phyloP scores from a whole-genome alignment of 148 eudicot genomes.

The Persicaria maculosa region DNA sequence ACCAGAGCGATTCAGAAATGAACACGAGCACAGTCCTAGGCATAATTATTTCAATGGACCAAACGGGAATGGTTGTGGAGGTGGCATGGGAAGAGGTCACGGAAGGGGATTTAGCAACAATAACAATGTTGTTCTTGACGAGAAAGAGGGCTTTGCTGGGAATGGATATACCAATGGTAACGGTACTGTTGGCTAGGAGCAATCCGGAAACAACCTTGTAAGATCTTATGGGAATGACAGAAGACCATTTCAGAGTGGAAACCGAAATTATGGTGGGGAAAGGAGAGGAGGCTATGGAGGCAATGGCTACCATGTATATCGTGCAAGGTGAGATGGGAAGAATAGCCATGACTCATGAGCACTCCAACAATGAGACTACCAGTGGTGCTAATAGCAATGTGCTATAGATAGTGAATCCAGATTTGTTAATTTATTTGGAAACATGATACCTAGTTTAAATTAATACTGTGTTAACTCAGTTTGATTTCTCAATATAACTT shows the following conservation, averaged over 20 bases:
- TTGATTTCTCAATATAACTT: no score
- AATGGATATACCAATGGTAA: neutral
- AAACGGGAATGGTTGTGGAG: constrained; percentile 5
- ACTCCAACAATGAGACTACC: neutral
- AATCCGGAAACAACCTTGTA: neutral
- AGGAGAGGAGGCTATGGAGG: constrained; percentile 8
- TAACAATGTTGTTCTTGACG: constrained; percentile 6
- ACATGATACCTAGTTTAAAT: no score
- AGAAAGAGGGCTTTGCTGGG: constrained; percentile 1
- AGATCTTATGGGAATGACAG: neutral
- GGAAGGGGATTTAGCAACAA: constrained; percentile 1
- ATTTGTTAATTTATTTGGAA: no score
- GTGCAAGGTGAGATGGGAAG: neutral
- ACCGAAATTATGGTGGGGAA: constrained; percentile 9
- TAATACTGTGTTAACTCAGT: no score
- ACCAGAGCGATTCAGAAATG: neutral
- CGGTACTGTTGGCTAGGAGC: constrained; percentile 5
- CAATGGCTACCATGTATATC: neutral
- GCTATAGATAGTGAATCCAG: neutral
- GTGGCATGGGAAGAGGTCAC: constrained; percentile 8
- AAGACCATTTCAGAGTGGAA: neutral
- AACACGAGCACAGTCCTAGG: neutral
- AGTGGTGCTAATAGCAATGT: neutral
- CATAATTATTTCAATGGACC: constrained; percentile 1
- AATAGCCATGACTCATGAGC: neutral